Evolutionary conservation across 2,329 filamentous ascomycete genomes (phyloP), one percentile per base, ranked within the genome.

Genomic region (Colletotrichum tropicicola): DNA sequence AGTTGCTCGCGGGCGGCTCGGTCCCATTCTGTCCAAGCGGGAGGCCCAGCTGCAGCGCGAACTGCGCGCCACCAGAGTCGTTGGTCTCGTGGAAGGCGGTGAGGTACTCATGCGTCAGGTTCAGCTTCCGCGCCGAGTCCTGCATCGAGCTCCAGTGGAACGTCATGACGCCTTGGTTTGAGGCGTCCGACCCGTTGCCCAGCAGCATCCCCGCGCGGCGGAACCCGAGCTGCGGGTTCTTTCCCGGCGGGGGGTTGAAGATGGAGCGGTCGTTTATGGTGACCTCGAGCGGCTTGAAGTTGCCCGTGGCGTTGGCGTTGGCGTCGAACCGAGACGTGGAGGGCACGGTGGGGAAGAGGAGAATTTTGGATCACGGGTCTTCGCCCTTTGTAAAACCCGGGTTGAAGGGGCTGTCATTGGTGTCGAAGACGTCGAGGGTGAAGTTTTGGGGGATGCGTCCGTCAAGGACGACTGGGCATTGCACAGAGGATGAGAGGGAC

Each of bases 81-180:
- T 70, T 74, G 68, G 75, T 78, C 72, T 85, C 82, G 23, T 83
- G 78, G 72, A 83, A 86, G 23, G 82, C 77, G 44, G 87, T 80
- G 70, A 87, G 79, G 74, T 89, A 89, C 75, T 89, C 86, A 72
- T 90, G 87, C 5, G 82, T 84, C 56, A 85, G 75, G 76, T 90
- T 89, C 57, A 90, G 75, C 8, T 82, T 82, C 13, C 84, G 77
- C 28, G 76, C 70, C 2, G 74, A 66, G 69, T 89, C 86, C 69
- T 85, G 84, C 73, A 80, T 80, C 28, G 90, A 72, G 68, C 83
- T 86, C 74, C 87, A 89, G 75, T 90, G 88, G 53, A 90, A 79
- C 2, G 87, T 88, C 77, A 88, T 89, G 59, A 88, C 75, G 21
- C 86, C 87, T 23, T 73, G 73, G 32, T 81, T 85, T 17, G 82